Base-by-base conservation (phyloP, 1,284 basidiomycete genomes). In the Rhodotorula sp. region DNA sequence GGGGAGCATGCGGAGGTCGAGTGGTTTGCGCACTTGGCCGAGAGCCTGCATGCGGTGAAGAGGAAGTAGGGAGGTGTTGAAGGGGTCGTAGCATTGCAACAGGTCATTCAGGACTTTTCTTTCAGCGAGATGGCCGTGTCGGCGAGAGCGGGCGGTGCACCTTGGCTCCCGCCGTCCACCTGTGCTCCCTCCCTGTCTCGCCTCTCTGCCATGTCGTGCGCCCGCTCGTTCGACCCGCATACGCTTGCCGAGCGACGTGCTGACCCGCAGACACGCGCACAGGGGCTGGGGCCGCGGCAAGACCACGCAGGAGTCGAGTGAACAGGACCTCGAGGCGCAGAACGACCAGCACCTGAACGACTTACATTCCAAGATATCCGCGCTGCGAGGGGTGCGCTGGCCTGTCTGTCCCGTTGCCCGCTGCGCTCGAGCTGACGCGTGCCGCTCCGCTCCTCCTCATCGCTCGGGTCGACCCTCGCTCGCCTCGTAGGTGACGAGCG, bases 311-410 rank as follows among this genome's bases (percentile, higher is more conserved):
- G 53, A 69, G n/a, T 68, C 72, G 50, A 41, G 54, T 6, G 64
- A 69, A 29, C 37, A 34, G 13, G 70, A 77, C 46, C 69, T 79
- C 55, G 78, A 79, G 64, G 39, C 67, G 58, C 74, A 76, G 67
- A 79, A 79, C 72, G 78, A 79, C 48, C 66, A 73, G n/a, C 76
- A 77, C 61, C 65, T 79, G 55, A 65, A 76, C 59, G 70, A 76
- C 44, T 67, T 79, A 21, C 74, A 76, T 25, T 58, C 61, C 53
- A 79, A 78, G 67, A 75, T 79, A 48, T 50, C 71, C 50, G 63
- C 71, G 0, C 56, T 79, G 5, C 74, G 76, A 8, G 74, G 62
- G 6, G 71, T 70, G 15, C 34, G 68, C 12, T 5, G 29, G 4
- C 6, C 10, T 37, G 4, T 7, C 10, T 29, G n/a, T n/a, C 29